Base-by-base conservation (phyloP, 495 filamentous ascomycete genomes). In the Stereocaulon alpinum region DNA sequence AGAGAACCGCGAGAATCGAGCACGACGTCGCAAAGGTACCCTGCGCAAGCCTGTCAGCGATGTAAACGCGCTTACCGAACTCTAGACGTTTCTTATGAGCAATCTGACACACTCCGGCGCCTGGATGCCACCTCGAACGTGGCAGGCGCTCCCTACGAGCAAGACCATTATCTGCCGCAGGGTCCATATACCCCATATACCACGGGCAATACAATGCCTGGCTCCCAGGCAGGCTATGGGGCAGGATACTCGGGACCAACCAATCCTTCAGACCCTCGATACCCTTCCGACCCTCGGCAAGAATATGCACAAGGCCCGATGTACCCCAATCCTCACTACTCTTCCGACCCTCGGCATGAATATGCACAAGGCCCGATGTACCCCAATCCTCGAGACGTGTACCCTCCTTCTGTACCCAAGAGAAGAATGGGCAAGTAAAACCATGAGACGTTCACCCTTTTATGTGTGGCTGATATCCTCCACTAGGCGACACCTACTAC, bases 1-100 rank as follows among this genome's bases (percentile, higher is more conserved):
- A 18, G 65, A 67, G 54, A 62, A 54, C 20, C 59, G 60, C 40
- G 52, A 67, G n/a, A 45, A 54, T 24, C 44, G 40, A 14, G 34
- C 40, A 27, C 49, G 58, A 58, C 60, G 58, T 53, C 58, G 60
- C 30, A 24, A 61, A 65, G 60, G 63, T 60, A 30, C 30, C 20
- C 17, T 55, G 2, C 12, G 11, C 0, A 44, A 29, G 56, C 17
- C 27, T 30, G 14, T 11, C 18, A 42, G 24, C 47, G 15, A 56
- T 40, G 17, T n/a, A 6, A 18, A 30, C 15, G 47, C 7, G 14
- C 60, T 61, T 37, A 61, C 34, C 7, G 41, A 29, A 30, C n/a
- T 42, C 37, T 24, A 61, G 55, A 54, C 24, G 40, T 62, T n/a
- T 48, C 64, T 15, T 66, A 60, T 37, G 32, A 44, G 15, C 32